phyloP scores from a whole-genome alignment of 129 eudicot genomes.

The Tagetes erecta region DNA sequence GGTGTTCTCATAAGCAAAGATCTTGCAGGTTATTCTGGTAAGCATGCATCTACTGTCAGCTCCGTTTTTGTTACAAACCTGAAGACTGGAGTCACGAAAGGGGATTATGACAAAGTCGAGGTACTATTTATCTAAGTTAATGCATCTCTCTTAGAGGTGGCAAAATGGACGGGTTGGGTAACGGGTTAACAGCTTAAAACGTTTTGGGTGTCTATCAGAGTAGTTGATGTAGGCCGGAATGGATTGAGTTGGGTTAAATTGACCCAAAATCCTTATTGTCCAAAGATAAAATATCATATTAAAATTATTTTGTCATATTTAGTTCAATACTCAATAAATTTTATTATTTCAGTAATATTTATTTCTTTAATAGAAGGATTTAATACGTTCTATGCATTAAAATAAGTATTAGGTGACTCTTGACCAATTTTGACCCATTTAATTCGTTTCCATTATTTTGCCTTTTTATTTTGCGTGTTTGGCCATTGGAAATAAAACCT shows the following conservation, averaged over 20 bases:
- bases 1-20: slow-evolving; percentile 16
- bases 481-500: neutral
- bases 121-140: slow-evolving; percentile 37
- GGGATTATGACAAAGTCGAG: slow-evolving; percentile 89
- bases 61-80: slow-evolving; percentile 86
- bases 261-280: neutral
- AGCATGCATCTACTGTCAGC: slow-evolving; percentile 69
- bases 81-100: slow-evolving; percentile 62
- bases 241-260: slow-evolving; percentile 1
- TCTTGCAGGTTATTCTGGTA: slow-evolving; percentile 69
- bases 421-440: neutral
- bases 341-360: too few species aligned
- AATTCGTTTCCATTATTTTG: neutral
- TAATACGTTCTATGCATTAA: neutral
- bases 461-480: neutral
- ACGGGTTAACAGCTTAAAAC: neutral
- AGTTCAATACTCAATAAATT: too few species aligned
- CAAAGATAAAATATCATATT: neutral
- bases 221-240: neutral
- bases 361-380: neutral
- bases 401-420: neutral
- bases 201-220: neutral
- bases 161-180: neutral
- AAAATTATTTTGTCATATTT: neutral
- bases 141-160: neutral